A percentile compares a stretch with the other conserved stretches of the same genome.
phyloP scores from a whole-genome alignment of 805 yeast species.

The Debaryomyces tyrocola region DNA sequence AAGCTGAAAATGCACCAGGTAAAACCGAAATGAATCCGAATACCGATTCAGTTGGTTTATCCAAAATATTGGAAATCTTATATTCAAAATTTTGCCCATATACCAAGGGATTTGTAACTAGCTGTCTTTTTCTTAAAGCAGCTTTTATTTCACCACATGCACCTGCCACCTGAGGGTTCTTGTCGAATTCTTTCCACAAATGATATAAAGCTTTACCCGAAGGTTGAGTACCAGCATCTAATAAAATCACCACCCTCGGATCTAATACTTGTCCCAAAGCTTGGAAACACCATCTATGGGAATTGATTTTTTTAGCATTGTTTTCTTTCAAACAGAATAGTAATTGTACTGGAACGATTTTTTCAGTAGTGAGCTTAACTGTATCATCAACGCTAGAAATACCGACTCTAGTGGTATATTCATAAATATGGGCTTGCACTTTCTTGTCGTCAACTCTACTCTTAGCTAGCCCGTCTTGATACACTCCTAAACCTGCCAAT shows the following conservation, averaged over 20 bases:
- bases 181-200: constrained; percentile 63
- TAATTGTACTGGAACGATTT: constrained; percentile 63
- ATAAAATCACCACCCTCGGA: constrained; percentile 56
- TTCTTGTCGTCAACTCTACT: constrained; percentile 57
- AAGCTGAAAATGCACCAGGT: constrained; percentile 72
- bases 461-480: constrained; percentile 67
- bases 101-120: constrained; percentile 58
- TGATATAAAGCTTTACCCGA: constrained; percentile 54
- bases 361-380: constrained; percentile 49
- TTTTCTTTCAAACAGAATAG: constrained; percentile 61
- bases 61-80: constrained; percentile 65
- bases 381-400: constrained; percentile 51
- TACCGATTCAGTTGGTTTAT: constrained; percentile 63
- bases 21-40: constrained; percentile 66
- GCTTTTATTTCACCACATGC: constrained; percentile 75
- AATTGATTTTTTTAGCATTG: constrained; percentile 64
- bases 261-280: constrained; percentile 58
- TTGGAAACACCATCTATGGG: constrained; percentile 70
- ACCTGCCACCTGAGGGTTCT: constrained; percentile 61
- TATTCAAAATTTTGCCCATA: constrained; percentile 69
- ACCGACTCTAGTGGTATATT: constrained; percentile 62
- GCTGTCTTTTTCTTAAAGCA: constrained; percentile 46
- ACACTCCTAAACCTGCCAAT: constrained; percentile 63
- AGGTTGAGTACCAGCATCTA: constrained; percentile 70
- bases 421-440: constrained; percentile 65